Evolutionary conservation across 768 basidiomycete species (phyloP), one percentile per base, ranked within the genome.

Genomic region (Pseudohyphozyma bogoriensis): DNA sequence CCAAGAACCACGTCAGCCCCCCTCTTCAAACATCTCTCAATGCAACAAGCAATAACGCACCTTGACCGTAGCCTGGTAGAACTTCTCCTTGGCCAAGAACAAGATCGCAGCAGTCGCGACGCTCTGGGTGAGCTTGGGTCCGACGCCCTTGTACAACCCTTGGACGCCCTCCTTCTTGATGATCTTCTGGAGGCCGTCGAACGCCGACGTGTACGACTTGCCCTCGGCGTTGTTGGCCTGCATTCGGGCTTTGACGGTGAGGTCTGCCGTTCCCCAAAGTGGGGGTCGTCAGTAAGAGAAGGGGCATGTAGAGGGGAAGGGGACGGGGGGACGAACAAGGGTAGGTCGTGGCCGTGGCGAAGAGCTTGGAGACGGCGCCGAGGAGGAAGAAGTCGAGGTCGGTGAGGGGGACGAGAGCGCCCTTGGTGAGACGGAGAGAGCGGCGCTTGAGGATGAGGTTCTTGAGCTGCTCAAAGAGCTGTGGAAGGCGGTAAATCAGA

Each of bases 401-500:
- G 12, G 82, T 79, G 39, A 97, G 76, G 66, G 55, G 68, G 40
- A 74, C 57, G 57, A 44, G 61, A 45, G 71, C 58, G 75, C 50
- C 78, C 80, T 52, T 78, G 74, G 36, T 77, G 78, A 53, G 79
- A 77, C 66, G 83, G 72, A 66, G 76, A 8, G 81, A 82, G 37
- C 86, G 81, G 33, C 79, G 79, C 61, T 80, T 78, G 56, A 90
- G 76, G 59, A 96, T 70, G 39, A 82, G 68, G 68, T 92, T 95
- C 78, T 93, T 95, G 69, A 97, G 77, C 71, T 95, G 89, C 74
- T 99, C 93, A 65, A 96, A 97, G 0, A 82, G 24, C 93, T 96
- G 73, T 95, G 92, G 77, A 91, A 83, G 35, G 5, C 20, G 28
- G 33, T 11, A 22, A 20, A 11, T 4, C 33, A 40, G 18, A n/a